phyloP scores from a whole-genome alignment of 1,139 yeast species.

The Taiozyma sp. region DNA sequence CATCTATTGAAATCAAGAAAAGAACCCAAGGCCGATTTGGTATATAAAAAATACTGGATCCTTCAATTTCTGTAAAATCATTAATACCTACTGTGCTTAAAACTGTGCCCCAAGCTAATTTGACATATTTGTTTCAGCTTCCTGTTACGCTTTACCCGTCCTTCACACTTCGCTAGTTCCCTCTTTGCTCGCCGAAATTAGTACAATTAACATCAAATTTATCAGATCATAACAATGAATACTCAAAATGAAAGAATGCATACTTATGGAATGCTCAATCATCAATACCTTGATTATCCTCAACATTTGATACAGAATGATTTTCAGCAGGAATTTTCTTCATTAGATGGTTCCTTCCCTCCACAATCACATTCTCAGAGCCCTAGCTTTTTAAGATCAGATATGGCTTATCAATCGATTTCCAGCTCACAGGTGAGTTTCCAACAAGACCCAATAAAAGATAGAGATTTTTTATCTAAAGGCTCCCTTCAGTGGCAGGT shows the following conservation, averaged over 20 bases:
- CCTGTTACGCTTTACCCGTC: neutral
- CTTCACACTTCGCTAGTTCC: neutral
- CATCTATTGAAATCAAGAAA: neutral
- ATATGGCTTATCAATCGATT: neutral
- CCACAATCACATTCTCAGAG: neutral
- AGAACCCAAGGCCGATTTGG: neutral
- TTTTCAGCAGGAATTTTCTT: neutral
- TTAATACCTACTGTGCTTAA: neutral
- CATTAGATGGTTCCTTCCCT: neutral
- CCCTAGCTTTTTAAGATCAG: neutral
- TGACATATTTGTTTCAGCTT: neutral
- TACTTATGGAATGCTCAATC: neutral
- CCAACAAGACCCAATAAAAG: neutral
- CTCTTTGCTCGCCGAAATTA: too few species aligned
- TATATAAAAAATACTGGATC: neutral
- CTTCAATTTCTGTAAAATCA: neutral
- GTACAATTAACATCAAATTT: too few species aligned
- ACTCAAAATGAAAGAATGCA: neutral
- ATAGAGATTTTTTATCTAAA: neutral
- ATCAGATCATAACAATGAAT: neutral
- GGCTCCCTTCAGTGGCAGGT: neutral
- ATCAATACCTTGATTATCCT: neutral
- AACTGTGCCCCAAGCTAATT: neutral
- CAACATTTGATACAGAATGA: neutral
- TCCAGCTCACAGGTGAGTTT: neutral